Conservation (phyloP, 106 monocot species). For the Phalaenopsis aphrodite region DNA sequence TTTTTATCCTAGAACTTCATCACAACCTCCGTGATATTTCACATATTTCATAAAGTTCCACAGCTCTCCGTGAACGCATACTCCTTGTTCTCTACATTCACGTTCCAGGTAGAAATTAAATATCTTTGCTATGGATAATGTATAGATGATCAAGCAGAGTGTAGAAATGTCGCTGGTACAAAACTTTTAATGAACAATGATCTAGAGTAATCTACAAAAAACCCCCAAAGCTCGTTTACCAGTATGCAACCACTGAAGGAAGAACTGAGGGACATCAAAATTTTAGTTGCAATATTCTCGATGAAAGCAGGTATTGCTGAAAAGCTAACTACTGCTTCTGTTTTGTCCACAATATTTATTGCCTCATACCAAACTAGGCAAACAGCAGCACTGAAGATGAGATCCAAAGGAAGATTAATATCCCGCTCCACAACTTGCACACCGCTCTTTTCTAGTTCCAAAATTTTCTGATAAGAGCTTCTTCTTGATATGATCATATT, state of each 20-base stretch:
- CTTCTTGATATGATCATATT: conserved; percentile 80
- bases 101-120: background rate
- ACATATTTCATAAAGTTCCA: background rate
- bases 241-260: conserved; percentile 78
- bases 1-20: background rate
- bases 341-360: conserved; percentile 19
- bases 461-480: conserved; percentile 88
- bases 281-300: conserved; percentile 82
- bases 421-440: conserved; percentile 86
- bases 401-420: conserved; percentile 69
- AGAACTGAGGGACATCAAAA: conserved; percentile 83
- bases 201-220: background rate
- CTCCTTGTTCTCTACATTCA: background rate
- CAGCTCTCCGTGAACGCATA: background rate
- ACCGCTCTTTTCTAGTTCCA: conserved; percentile 69
- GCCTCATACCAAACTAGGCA: conserved; percentile 91
- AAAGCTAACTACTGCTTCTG: conserved; percentile 7
- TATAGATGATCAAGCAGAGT: background rate
- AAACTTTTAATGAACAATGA: conserved; percentile 9
- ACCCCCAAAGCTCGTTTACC: conserved; percentile 32
- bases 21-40: background rate
- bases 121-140: background rate
- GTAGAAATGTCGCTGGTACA: background rate
- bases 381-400: conserved; percentile 69
- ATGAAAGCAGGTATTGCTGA: conserved; percentile 45